Evolutionary conservation across 1,284 basidiomycete genomes (phyloP), one percentile per base, ranked within the genome.

Genomic region (Grifola frondosa): DNA sequence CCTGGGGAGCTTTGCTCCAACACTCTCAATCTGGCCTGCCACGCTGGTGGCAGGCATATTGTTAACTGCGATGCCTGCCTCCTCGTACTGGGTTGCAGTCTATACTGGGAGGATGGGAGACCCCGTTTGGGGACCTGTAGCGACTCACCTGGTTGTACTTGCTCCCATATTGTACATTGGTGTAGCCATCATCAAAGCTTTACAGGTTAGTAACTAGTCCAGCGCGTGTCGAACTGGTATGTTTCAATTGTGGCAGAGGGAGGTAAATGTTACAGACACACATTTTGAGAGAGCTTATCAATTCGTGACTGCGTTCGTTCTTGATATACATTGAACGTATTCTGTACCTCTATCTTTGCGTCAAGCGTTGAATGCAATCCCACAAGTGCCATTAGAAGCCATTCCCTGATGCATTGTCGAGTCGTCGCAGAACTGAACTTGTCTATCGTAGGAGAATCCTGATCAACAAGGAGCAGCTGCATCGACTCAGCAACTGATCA

Each of bases 31-130:
- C 26, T 57, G 61, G 42, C 44, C 52, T 23, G 62, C 67, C 24
- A 44, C 69, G 35, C 53, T 78, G 10, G 61, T 64, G 30, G 65
- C 75, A 11, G 77, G 74, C 15, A 41, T 70, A 3, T 56, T 77
- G 22, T 60, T 84, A n/a, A 69, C 73, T 43, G 56, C 71, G 24
- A 71, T 83, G 30, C 83, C 88, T 1, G 71, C 77, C 49, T 70
- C 78, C 11, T 75, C 78, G 9, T 85, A 86, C 53, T 84, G 78
- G 74, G 63, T 76, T 19, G 74, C 80, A 19, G 73, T 75, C 16
- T 75, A 71, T 63, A 78, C 80, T 11, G 74, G 76, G 16, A 72
- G 80, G 48, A 60, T 64, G 50, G 67, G 67, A 23, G 69, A 77
- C 50, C 72, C 79, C 12, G 44, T 79, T n/a, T 63, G 71, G 57